Evolutionary conservation across 1,139 yeast genomes (phyloP).

Genomic region (Blastobotrys ciferrii): DNA sequence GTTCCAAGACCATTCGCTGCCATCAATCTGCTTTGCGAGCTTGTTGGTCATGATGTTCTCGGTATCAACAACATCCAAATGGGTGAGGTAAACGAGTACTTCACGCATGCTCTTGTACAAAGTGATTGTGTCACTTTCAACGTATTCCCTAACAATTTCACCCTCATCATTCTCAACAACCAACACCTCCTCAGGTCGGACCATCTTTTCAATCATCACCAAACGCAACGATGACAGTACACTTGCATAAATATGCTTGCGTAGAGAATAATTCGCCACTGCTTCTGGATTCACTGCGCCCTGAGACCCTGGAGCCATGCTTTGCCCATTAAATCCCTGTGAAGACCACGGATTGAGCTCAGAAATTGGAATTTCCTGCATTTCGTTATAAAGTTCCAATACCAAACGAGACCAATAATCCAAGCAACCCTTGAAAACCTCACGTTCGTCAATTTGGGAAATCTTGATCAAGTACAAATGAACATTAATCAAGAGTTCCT

Average conservation of each 20-base stretch:
- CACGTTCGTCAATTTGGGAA: constrained; percentile 92
- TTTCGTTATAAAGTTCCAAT: constrained; percentile 75
- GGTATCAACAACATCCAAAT: constrained; percentile 90
- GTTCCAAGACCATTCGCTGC: constrained; percentile 98
- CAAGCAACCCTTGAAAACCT: constrained; percentile 87
- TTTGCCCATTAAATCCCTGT: constrained; percentile 27
- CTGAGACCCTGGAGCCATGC: constrained; percentile 25
- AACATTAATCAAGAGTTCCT: constrained; percentile 64
- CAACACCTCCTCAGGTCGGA: constrained; percentile 94
- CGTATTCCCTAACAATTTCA: constrained; percentile 96
- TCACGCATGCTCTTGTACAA: constrained; percentile 94
- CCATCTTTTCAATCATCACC: constrained; percentile 96
- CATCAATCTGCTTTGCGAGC: constrained; percentile 89
- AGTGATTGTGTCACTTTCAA: constrained; percentile 95
- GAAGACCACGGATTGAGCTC: constrained; percentile 59
- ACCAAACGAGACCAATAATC: constrained; percentile 93
- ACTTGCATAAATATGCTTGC: constrained; percentile 78
- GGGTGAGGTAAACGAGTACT: constrained; percentile 90
- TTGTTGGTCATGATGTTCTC: constrained; percentile 91
- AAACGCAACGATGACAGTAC: constrained; percentile 79
- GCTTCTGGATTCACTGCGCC: constrained; percentile 88
- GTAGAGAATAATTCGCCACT: constrained; percentile 70
- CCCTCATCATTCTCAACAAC: constrained; percentile 98
- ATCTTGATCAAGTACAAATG: constrained; percentile 80
- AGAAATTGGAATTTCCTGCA: constrained; percentile 70